These are phyloP conservation scores for Phytophthora cajani DNA, from an alignment of 352 stramenopile genomes.

Conservation along the genomic window DNA sequence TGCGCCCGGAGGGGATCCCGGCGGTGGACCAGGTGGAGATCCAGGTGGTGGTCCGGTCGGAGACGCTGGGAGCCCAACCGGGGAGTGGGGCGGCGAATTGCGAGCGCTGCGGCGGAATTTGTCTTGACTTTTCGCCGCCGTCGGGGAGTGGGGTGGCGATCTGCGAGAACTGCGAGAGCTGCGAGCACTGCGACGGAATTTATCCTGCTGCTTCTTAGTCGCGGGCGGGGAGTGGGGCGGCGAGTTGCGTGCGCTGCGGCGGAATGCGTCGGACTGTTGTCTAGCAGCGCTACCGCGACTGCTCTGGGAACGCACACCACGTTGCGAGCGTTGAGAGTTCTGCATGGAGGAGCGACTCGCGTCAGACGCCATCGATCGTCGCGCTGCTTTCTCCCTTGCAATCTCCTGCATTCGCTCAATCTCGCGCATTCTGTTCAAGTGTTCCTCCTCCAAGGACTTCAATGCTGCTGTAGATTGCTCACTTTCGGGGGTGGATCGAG, in stretches of 20 bases:
- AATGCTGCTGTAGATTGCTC: conserved; percentile 43
- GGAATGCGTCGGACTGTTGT: not conserved
- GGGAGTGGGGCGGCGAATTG: conserved; percentile 9
- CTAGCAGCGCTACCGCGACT: conserved; percentile 10
- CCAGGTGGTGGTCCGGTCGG: conserved; percentile 2
- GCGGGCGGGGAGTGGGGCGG: not conserved
- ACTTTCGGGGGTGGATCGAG: conserved; percentile 45
- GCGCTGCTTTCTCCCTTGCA: conserved; percentile 29
- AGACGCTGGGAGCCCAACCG: not conserved
- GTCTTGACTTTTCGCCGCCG: not conserved
- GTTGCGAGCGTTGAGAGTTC: conserved; percentile 11
- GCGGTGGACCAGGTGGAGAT: conserved; percentile 14
- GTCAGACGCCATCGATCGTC: conserved; percentile 30
- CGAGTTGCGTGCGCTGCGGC: not conserved
- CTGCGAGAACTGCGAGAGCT: conserved; percentile 2
- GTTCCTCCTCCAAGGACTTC: conserved; percentile 49
- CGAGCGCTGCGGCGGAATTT: conserved; percentile 18
- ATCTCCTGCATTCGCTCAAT: conserved; percentile 41
- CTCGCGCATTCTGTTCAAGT: conserved; percentile 53
- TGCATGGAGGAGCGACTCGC: conserved; percentile 25
- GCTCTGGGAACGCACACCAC: not conserved
- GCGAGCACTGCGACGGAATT: conserved; percentile 17
- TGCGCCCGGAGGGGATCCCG: conserved; percentile 32
- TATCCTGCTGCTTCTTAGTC: conserved; percentile 10
- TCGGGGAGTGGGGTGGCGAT: not conserved